Conservation (phyloP, 2,329 filamentous ascomycete species). For the Claviceps lovelessii region DNA sequence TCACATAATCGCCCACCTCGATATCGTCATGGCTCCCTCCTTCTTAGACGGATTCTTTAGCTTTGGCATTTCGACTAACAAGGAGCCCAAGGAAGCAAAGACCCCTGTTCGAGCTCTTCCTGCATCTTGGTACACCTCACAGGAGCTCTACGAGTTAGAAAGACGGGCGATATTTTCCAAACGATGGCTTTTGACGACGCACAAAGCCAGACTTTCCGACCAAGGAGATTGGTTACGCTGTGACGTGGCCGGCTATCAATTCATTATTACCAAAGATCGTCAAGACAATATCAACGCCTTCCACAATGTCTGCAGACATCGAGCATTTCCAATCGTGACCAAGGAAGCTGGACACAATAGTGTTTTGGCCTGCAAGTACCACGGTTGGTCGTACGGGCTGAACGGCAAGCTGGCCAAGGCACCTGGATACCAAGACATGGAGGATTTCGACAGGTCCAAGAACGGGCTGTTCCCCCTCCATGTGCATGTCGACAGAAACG, state of each 20-base stretch:
- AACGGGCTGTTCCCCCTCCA: slow-evolving; percentile 43
- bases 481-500: slow-evolving; percentile 35
- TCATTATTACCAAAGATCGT: slow-evolving; percentile 37
- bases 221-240: slow-evolving; percentile 43
- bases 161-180: slow-evolving; percentile 41
- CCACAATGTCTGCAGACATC: slow-evolving; percentile 48
- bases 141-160: slow-evolving; percentile 43
- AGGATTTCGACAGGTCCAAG: slow-evolving; percentile 40
- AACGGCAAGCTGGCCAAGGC: slow-evolving; percentile 45
- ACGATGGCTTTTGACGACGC: slow-evolving; percentile 41
- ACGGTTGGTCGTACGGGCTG: slow-evolving; percentile 48
- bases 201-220: slow-evolving; percentile 34
- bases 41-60: slow-evolving; percentile 25
- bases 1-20: background rate
- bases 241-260: slow-evolving; percentile 39
- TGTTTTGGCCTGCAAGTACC: slow-evolving; percentile 45
- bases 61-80: slow-evolving; percentile 14
- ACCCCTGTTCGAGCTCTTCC: slow-evolving; percentile 26
- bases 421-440: slow-evolving; percentile 40
- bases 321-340: slow-evolving; percentile 43
- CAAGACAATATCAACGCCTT: slow-evolving; percentile 41
- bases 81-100: slow-evolving; percentile 12
- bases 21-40: slow-evolving; percentile 9
- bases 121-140: slow-evolving; percentile 35
- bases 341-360: slow-evolving; percentile 34